A percentile compares a stretch with the other conserved stretches of the same genome.
These are phyloP conservation scores for Penicillium antarcticum DNA, from an alignment of 495 filamentous ascomycete genomes.

Conservation along the genomic window DNA sequence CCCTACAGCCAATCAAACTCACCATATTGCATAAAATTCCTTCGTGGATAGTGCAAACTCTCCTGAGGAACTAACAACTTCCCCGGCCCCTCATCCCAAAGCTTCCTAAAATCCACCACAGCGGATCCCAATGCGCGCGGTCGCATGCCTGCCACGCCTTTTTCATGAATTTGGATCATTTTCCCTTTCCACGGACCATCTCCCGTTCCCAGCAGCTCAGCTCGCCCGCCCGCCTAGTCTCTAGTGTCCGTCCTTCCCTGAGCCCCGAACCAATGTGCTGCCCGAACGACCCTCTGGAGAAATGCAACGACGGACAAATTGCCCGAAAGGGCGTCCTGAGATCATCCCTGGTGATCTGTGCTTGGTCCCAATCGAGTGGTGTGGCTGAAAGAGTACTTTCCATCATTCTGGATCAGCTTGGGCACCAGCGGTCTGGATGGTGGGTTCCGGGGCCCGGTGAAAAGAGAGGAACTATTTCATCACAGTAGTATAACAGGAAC, in stretches of 20 bases:
- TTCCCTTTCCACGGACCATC: background rate
- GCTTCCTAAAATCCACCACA: slow-evolving; percentile 17
- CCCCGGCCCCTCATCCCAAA: slow-evolving; percentile 16
- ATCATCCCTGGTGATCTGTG: slow-evolving; percentile 21
- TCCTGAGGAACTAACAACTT: slow-evolving; percentile 15
- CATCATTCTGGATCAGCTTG: background rate
- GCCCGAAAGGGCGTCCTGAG: slow-evolving; percentile 16
- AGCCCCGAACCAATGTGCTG: slow-evolving; percentile 4
- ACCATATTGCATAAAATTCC: background rate
- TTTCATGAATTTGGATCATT: background rate
- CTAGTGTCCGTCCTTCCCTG: background rate
- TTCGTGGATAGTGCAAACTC: slow-evolving; percentile 12
- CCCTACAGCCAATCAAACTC: slow-evolving; percentile 15
- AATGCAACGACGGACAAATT: slow-evolving; percentile 26
- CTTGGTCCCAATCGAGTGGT: slow-evolving; percentile 15
- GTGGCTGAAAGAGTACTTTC: slow-evolving; percentile 15
- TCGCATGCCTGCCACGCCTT: slow-evolving; percentile 10
- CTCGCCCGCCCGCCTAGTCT: background rate
- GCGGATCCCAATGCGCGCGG: slow-evolving; percentile 2
- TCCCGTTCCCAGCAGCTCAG: slow-evolving; percentile 1
- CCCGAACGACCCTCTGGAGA: too few species aligned
- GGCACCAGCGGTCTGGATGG: too few species aligned
- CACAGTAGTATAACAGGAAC: too few species aligned
- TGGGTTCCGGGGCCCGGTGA: too few species aligned
- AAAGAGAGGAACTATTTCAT: too few species aligned